Percentiles rank a stretch among this genome's conserved stretches.
These are phyloP conservation scores for Gryganskiella cystojenkinii DNA, from an alignment of 192 early-diverging fungal species.

Conservation along the genomic window DNA sequence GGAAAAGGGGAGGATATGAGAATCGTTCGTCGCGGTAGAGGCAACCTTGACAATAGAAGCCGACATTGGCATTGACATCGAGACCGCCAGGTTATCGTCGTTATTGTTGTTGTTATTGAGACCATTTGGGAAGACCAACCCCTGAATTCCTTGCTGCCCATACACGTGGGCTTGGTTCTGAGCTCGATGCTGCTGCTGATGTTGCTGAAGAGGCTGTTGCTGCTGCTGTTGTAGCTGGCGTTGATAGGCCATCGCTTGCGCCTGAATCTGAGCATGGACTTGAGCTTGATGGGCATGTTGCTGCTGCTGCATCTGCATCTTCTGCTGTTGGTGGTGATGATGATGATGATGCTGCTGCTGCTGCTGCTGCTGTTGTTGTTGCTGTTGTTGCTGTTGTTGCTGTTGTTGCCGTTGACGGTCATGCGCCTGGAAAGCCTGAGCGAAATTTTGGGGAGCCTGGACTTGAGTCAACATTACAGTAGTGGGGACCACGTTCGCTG, in stretches of 20 bases:
- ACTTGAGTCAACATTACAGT: neutral
- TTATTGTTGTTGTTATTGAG: too few species aligned
- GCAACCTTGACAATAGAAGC: too few species aligned
- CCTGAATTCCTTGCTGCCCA: too few species aligned
- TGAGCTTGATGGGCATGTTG: conserved; percentile 3
- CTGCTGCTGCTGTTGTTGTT: neutral
- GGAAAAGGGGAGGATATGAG: too few species aligned
- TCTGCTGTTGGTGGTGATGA: neutral
- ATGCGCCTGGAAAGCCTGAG: neutral
- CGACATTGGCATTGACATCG: too few species aligned
- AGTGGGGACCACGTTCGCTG: neutral
- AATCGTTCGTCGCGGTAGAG: too few species aligned
- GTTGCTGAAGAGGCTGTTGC: neutral
- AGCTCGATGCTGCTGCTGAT: conserved; percentile 1
- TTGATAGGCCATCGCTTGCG: conserved; percentile 1
- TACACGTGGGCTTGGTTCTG: too few species aligned
- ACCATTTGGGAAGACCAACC: too few species aligned
- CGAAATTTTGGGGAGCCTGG: neutral
- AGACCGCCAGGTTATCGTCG: too few species aligned
- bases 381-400: neutral
- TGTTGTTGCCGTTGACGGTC: neutral
- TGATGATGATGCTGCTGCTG: conserved; percentile 4
- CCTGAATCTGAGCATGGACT: conserved; percentile 8
- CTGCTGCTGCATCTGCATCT: conserved; percentile 10
- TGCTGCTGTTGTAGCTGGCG: neutral